Conservation (phyloP, 208 protist species). For the Novymonas esmeraldas region DNA sequence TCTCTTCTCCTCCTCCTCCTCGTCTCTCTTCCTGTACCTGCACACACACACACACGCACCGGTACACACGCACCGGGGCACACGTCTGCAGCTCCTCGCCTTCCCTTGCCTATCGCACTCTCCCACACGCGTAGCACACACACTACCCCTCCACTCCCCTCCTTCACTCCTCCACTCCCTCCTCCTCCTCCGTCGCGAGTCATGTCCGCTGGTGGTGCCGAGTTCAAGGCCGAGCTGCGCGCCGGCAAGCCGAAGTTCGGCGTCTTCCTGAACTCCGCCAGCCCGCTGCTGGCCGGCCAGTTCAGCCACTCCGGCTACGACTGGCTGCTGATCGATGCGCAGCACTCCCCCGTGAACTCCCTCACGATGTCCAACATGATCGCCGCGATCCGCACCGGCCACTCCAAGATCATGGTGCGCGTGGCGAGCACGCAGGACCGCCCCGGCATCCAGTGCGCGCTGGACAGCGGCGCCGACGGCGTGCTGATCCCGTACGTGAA, state of each 20-base stretch:
- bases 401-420: constrained; percentile 71
- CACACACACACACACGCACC: background rate
- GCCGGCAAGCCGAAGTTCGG: constrained; percentile 85
- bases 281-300: constrained; percentile 70
- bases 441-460: constrained; percentile 75
- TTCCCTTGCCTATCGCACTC: background rate
- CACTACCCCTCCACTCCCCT: constrained; percentile 2
- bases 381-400: constrained; percentile 65
- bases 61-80: background rate
- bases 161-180: background rate
- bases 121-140: constrained; percentile 5
- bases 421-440: constrained; percentile 75
- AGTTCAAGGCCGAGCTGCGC: constrained; percentile 82
- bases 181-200: constrained; percentile 8
- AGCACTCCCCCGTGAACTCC: constrained; percentile 73
- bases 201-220: constrained; percentile 68
- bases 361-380: constrained; percentile 67
- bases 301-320: constrained; percentile 86
- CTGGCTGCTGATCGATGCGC: constrained; percentile 81
- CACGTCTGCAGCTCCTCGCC: background rate
- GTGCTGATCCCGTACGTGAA: constrained; percentile 87
- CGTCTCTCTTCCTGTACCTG: too few species aligned
- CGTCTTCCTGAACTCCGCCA: constrained; percentile 79
- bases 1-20: background rate
- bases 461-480: constrained; percentile 77